A percentile compares a stretch with the other conserved stretches of the same genome.
These are phyloP conservation scores for Rubroboletus pulcherrimus DNA, from an alignment of 768 basidiomycete species.

Conservation along the genomic window DNA sequence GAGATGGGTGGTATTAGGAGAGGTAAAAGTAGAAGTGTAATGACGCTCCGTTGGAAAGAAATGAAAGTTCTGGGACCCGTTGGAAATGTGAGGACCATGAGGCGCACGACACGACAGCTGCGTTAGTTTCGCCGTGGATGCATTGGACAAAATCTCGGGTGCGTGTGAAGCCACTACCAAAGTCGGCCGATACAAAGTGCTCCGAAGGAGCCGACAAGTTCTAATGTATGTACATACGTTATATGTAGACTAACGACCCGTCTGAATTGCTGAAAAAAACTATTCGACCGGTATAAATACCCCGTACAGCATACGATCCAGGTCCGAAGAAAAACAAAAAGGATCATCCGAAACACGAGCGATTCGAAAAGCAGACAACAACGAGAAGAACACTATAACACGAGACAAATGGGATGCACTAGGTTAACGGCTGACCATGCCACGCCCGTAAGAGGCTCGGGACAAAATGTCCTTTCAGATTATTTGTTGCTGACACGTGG, in stretches of 20 bases:
- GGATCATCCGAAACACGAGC: background rate
- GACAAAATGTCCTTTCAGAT: conserved; percentile 3
- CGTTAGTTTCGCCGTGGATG: conserved; percentile 21
- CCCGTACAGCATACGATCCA: background rate
- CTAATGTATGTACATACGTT: background rate
- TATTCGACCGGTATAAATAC: background rate
- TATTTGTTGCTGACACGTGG: conserved; percentile 11
- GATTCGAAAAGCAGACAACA: background rate
- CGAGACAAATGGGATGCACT: background rate
- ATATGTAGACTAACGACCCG: background rate
- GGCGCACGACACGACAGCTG: conserved; percentile 5
- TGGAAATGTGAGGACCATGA: conserved; percentile 14
- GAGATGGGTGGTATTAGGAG: background rate
- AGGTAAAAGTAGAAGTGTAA: background rate
- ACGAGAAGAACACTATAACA: background rate
- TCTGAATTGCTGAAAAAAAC: background rate
- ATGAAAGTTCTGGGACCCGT: background rate
- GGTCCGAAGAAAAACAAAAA: background rate
- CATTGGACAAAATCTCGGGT: conserved; percentile 15
- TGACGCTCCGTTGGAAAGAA: background rate
- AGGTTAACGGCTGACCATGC: background rate
- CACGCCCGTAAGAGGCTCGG: background rate
- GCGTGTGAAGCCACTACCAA: conserved; percentile 10
- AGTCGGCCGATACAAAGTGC: conserved; percentile 12
- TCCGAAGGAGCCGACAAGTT: conserved; percentile 7